These are phyloP conservation scores for Hibiscus mutabilis DNA, from an alignment of 345 rosid genomes.

Conservation along the genomic window DNA sequence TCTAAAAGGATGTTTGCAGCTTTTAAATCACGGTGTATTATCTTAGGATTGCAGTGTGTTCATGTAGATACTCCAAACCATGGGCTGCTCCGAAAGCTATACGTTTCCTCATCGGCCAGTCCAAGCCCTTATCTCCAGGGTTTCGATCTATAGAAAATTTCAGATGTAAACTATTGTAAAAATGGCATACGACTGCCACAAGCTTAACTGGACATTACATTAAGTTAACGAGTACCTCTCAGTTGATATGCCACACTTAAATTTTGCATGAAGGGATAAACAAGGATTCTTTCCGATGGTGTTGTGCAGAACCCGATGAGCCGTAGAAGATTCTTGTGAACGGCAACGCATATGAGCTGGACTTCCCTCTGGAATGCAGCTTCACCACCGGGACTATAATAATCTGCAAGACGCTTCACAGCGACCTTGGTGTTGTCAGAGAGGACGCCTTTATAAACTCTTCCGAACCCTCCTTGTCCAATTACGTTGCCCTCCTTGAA, in stretches of 20 bases:
- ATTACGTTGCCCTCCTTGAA: slow-evolving; percentile 71
- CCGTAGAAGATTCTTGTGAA: slow-evolving; percentile 73
- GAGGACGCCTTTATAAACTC: slow-evolving; percentile 82
- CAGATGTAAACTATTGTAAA: not conserved
- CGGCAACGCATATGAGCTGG: slow-evolving; percentile 73
- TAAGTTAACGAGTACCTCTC: slow-evolving; percentile 42
- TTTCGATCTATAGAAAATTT: slow-evolving; percentile 44
- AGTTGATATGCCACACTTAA: slow-evolving; percentile 73
- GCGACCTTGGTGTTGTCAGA: slow-evolving; percentile 71
- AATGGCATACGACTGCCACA: not conserved
- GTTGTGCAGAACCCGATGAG: slow-evolving; percentile 80
- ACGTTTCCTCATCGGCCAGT: slow-evolving; percentile 75
- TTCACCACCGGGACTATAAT: slow-evolving; percentile 73
- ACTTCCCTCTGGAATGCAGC: slow-evolving; percentile 85
- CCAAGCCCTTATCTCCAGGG: slow-evolving; percentile 65
- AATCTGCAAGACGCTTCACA: slow-evolving; percentile 72
- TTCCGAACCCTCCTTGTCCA: slow-evolving; percentile 95
- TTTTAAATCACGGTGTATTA: slow-evolving; percentile 85
- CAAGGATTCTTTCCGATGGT: slow-evolving; percentile 68
- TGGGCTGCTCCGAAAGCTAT: slow-evolving; percentile 81
- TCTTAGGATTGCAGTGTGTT: slow-evolving; percentile 73
- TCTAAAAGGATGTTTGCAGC: slow-evolving; percentile 85
- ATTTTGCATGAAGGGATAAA: slow-evolving; percentile 88
- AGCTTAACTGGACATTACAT: no score
- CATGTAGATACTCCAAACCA: slow-evolving; percentile 83